These are phyloP conservation scores for Crepidotus variabilis DNA, from an alignment of 768 basidiomycete species.

Conservation along the genomic window DNA sequence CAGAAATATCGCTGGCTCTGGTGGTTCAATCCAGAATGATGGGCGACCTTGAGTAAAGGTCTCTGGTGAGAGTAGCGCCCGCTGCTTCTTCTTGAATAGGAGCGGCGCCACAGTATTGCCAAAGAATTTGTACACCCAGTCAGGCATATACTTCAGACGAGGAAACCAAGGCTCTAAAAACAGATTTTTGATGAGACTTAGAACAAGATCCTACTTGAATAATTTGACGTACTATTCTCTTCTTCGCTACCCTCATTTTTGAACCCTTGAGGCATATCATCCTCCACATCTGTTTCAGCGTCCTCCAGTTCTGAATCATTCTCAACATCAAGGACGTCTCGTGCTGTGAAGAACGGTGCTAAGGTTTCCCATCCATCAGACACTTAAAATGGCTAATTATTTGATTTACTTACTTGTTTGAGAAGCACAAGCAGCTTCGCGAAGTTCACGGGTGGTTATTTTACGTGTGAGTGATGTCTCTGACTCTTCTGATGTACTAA, in stretches of 20 bases:
- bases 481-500: too few relatives aligned
- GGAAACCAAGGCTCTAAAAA: conserved; percentile 5
- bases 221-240: neutral
- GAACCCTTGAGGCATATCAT: neutral
- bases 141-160: conserved; percentile 3
- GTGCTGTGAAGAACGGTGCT: conserved; percentile 1
- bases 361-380: neutral
- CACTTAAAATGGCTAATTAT: neutral
- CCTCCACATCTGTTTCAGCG: neutral
- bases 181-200: neutral
- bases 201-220: neutral
- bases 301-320: neutral
- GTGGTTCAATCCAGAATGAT: conserved; percentile 4
- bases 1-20: conserved; percentile 1
- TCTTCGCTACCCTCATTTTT: neutral
- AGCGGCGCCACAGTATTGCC: neutral
- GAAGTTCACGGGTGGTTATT: neutral
- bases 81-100: neutral
- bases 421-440: neutral
- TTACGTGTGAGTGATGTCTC: too few relatives aligned
- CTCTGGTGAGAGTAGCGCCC: neutral
- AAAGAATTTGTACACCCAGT: conserved; percentile 8
- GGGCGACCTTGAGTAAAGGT: neutral
- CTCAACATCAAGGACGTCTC: neutral
- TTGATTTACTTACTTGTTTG: neutral